phyloP scores from a whole-genome alignment of 176 grass and related monocot species.

The Pontederia crassipes region DNA sequence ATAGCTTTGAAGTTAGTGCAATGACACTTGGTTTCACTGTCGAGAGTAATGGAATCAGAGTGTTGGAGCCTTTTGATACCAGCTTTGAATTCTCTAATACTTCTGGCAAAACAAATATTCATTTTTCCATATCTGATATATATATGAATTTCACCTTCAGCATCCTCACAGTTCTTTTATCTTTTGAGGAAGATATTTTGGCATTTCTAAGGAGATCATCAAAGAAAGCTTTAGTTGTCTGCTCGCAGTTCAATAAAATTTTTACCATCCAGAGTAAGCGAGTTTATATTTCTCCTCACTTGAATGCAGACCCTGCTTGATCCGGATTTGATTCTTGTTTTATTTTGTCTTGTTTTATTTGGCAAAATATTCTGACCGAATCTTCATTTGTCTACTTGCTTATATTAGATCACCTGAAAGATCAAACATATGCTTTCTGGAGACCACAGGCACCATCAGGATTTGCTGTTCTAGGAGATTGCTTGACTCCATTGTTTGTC shows the following conservation, averaged over 20 bases:
- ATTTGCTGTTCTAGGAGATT: constrained; percentile 88
- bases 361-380: background rate
- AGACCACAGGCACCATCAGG: constrained; percentile 92
- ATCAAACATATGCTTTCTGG: constrained; percentile 85
- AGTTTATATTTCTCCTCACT: background rate
- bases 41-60: constrained; percentile 93
- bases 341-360: background rate
- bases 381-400: constrained; percentile 10
- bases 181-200: constrained; percentile 93
- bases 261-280: constrained; percentile 50
- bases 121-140: constrained; percentile 76
- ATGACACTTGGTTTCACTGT: constrained; percentile 75
- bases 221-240: constrained; percentile 63
- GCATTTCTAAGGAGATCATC: constrained; percentile 81
- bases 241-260: constrained; percentile 86
- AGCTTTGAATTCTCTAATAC: constrained; percentile 61
- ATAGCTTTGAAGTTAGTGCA: constrained; percentile 69
- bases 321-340: background rate
- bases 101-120: constrained; percentile 77
- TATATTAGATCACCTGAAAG: constrained; percentile 48
- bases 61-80: constrained; percentile 91
- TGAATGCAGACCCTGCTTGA: background rate
- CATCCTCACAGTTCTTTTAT: constrained; percentile 85
- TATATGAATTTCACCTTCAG: constrained; percentile 98
- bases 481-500: constrained; percentile 72